Evolutionary conservation across 768 basidiomycete genomes (phyloP).

Genomic region (Tephrocybe rancida): DNA sequence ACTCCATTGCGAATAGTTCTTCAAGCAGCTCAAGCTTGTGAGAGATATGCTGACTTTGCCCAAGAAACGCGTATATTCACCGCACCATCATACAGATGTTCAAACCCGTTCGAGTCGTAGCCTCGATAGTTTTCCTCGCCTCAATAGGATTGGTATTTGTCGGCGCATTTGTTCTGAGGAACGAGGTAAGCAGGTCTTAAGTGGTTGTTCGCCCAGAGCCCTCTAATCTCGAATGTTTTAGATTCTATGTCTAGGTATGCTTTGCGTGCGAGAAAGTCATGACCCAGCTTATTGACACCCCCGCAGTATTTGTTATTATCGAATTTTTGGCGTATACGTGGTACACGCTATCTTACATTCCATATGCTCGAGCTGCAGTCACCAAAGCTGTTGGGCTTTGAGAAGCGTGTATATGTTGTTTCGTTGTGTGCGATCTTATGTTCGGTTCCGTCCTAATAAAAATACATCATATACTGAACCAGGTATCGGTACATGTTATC

Average conservation of each 20-base stretch:
- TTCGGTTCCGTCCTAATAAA: neutral
- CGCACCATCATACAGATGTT: constrained; percentile 71
- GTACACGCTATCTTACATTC: constrained; percentile 89
- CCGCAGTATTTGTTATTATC: constrained; percentile 84
- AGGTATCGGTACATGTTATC: neutral
- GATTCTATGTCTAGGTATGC: constrained; percentile 71
- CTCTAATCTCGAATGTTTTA: constrained; percentile 24
- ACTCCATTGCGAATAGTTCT: constrained; percentile 51
- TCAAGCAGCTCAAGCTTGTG: constrained; percentile 81
- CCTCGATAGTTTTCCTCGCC: constrained; percentile 75
- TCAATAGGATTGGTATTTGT: constrained; percentile 85
- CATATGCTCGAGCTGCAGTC: constrained; percentile 81
- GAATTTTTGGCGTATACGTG: constrained; percentile 92
- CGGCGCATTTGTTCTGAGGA: constrained; percentile 77
- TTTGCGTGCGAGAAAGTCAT: neutral
- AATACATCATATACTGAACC: constrained; percentile 5
- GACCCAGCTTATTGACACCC: neutral
- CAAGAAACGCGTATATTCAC: neutral
- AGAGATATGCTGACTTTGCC: constrained; percentile 8
- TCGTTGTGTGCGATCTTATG: neutral
- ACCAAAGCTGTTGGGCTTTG: constrained; percentile 61
- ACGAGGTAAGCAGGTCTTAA: constrained; percentile 49
- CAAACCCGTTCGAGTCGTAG: constrained; percentile 86
- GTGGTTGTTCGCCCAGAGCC: neutral
- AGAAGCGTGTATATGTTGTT: constrained; percentile 12